A percentile compares a stretch with the other conserved stretches of the same genome.
phyloP scores from a whole-genome alignment of 177 flowering plant species.

The Vitis hybrid region DNA sequence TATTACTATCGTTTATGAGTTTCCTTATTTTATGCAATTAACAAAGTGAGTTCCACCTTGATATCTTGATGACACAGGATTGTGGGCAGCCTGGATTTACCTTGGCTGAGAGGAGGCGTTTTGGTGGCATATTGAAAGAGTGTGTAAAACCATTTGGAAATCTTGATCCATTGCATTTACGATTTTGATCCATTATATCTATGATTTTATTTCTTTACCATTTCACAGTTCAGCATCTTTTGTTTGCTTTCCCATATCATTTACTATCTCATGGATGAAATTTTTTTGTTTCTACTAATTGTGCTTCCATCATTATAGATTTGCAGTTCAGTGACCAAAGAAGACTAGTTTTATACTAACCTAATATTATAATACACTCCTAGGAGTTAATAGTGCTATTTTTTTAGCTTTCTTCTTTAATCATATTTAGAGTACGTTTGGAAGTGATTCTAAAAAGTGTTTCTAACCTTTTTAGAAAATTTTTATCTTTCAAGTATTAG shows the following conservation, averaged over 20 bases:
- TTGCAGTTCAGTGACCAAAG: no score
- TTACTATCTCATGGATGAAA: neutral
- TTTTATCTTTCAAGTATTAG: no score
- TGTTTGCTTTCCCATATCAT: neutral
- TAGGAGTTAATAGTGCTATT: neutral
- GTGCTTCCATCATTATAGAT: no score
- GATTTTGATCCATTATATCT: neutral
- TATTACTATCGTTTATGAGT: neutral
- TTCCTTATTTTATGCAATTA: neutral
- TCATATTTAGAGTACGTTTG: no score
- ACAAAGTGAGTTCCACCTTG: neutral
- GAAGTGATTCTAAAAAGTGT: no score
- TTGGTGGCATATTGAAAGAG: slow-evolving; percentile 73
- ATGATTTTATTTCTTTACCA: neutral
- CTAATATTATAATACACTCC: no score
- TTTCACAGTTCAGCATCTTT: no score
- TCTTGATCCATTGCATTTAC: neutral
- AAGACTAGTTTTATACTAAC: no score
- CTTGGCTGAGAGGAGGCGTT: slow-evolving; percentile 79
- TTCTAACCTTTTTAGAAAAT: no score
- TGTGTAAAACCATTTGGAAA: slow-evolving; percentile 23
- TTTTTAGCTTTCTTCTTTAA: neutral
- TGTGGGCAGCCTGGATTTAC: slow-evolving; percentile 99
- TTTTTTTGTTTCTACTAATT: neutral
- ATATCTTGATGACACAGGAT: slow-evolving; percentile 55